Percentiles rank a stretch among this genome's conserved stretches.
Evolutionary conservation across 1,284 basidiomycete genomes (phyloP).

Genomic region (Fomes fomentarius): DNA sequence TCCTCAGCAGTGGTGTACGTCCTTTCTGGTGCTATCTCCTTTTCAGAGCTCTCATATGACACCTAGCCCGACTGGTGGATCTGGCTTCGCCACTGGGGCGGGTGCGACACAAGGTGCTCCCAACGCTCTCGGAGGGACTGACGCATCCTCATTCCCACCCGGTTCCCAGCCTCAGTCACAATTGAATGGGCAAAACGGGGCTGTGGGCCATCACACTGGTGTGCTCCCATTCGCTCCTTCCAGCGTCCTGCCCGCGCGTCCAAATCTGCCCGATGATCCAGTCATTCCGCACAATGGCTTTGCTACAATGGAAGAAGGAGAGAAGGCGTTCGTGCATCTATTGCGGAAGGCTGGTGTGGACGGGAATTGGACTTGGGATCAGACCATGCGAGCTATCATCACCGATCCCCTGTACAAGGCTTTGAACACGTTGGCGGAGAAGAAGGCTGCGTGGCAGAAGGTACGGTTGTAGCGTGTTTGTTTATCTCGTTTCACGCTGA

Average conservation of each 20-base stretch:
- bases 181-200: constrained; percentile 48
- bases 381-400: constrained; percentile 96
- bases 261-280: constrained; percentile 82
- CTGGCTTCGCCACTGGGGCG: constrained; percentile 23
- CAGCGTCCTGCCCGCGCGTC: constrained; percentile 69
- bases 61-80: constrained; percentile 19
- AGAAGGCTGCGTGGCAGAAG: constrained; percentile 93
- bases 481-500: constrained; percentile 10
- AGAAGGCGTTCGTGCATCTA: constrained; percentile 91
- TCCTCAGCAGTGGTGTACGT: constrained; percentile 33
- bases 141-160: constrained; percentile 37
- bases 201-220: constrained; percentile 53
- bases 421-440: constrained; percentile 90
- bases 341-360: constrained; percentile 89
- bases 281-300: constrained; percentile 90
- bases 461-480: constrained; percentile 45
- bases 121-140: constrained; percentile 37
- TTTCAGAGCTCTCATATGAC: background rate
- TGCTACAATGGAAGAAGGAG: constrained; percentile 83
- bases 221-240: constrained; percentile 58
- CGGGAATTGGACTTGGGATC: constrained; percentile 96
- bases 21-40: background rate
- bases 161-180: constrained; percentile 37
- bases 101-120: constrained; percentile 36
- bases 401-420: constrained; percentile 98